Evolutionary conservation across 1,284 basidiomycete genomes (phyloP), one percentile per base, ranked within the genome.

Genomic region (Kwoniella shivajii): DNA sequence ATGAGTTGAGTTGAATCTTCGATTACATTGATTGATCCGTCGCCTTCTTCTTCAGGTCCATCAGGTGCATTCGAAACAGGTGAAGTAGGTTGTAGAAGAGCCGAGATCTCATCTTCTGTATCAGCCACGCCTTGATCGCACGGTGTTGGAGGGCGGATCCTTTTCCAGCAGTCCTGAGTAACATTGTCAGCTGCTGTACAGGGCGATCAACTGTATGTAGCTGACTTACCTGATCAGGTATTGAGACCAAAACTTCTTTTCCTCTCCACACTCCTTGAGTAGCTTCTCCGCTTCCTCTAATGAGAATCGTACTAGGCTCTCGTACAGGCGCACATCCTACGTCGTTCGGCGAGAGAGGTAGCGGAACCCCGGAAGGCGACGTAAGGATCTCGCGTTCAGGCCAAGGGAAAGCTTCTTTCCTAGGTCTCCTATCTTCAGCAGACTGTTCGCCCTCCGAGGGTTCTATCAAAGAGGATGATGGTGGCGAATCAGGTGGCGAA

Each of bases 401-500:
- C 64, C 64, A 63, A 18, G 64, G 64, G 36, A 39, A 63, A 9
- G 56, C 54, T 34, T 65, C 54, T 55, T 55, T 62, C n/a, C 58
- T 44, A 4, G 63, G 46, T 36, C 14, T 14, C 22, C 22, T 42
- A 4, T 39, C 26, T 37, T 43, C 30, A 3, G 26, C 45, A 22
- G n/a, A 36, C 10, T 22, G 34, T 30, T 30, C 18, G 16, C n/a
- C 31, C 6, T 53, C 48, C n/a, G n/a, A n/a, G n/a, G n/a, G n/a
- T n/a, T n/a, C n/a, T n/a, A 43, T 26, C 11, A 6, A 2, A 27
- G n/a, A 24, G 45, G 9, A 37, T 5, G 39, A 20, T 22, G 43
- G 50, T 13, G 68, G 68, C 5, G 62, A 59, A 20, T 68, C 60
- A 9, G 64, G 65, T 22, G 69, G 65, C 29, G 47, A 55, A 49